Evolutionary conservation across 192 early-diverging fungal genomes (phyloP), one percentile per base, ranked within the genome.

Genomic region (Podochytrium sp.): DNA sequence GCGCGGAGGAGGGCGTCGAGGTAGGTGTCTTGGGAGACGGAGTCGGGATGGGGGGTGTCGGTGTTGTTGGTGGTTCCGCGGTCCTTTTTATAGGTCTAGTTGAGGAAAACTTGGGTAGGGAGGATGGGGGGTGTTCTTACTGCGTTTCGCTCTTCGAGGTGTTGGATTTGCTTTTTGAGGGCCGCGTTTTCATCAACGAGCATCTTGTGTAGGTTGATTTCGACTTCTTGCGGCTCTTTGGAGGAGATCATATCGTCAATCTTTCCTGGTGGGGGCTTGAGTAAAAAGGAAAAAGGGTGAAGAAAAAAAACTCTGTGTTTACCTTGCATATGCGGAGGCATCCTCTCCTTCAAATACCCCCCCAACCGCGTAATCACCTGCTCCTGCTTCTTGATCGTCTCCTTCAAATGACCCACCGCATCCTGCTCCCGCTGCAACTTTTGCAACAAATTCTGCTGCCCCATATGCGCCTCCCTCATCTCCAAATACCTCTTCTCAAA

Each of bases 381-480:
- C 53, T 85, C 84, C 61, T 85, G 84, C 61, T 79, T 79, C 50
- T 72, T 65, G 33, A 85, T 65, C n/a, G 70, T 71, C 7, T 18
- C 35, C 60, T 76, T 80, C 35, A 40, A 74, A 57, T 80, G 64
- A 10, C 3, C 30, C 20, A 55, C 43, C 7, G 61, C 64, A 23
- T 42, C 39, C 33, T 65, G 33, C 29, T 64, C 75, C 25, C 65
- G 67, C 71, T 85, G 83, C 16, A 83, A 61, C 63, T 75, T 74
- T 51, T 80, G 81, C 39, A 85, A 30, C 18, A 66, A 53, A 32
- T 49, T 43, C 37, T 80, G 79, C 62, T 85, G 83, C 1, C 76
- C 72, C n/a, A 75, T 81, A 64, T 85, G 84, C 20, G 84, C 84
- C 27, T 82, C 43, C 65, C 77, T 52, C 18, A 85, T 32, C 56